Evolutionary conservation across 23 red algal species (phyloP), one percentile per base, ranked within the genome.

Genomic region (Gracilaria domingensis): DNA sequence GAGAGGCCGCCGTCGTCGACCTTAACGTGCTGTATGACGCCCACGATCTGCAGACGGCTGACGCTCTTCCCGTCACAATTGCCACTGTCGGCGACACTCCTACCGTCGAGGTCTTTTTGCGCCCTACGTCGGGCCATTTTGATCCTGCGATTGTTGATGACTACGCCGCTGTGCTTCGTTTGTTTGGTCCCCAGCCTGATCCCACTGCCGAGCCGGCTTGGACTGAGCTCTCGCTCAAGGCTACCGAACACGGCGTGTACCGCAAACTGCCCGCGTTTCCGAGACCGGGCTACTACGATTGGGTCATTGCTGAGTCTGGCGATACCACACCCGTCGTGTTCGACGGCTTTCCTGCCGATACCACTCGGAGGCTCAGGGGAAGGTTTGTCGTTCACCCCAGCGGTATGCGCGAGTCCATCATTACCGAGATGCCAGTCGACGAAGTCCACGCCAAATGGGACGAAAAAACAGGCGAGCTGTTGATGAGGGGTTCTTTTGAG

Each of bases 11-110:
- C 34, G 94, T 99, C 59, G 93, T 99, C 47, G 84, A 96, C 57
- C 75, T 99, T 28, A 99, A 96, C 79, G 93, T 96, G 44, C 60
- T 99, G 38, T 99, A 99, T 54, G 97, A 99, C 48, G 97, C 93
- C 18, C 97, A 99, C 86, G 90, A 87, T 40, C 81, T 99, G 59
- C 97, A 99, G 61, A 64, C 93, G 18, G 81, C 66, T 35, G 94
- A 99, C 32, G 84, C 97, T n/a, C 94, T 99, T 25, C 86, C 91
- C 7, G 86, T 93, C 11, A 85, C 84, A 17, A 79, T 99, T 58
- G 57, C 86, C 6, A 90, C 79, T n/a, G 97, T 96, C 1, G 97
- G 94, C 18, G 93, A 94, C 32, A 49, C 59, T 8, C 83, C 84
- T 12, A 91, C 66, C 0, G 53, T 93, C 30, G 75, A 54, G 26